Evolutionary conservation across 1,139 yeast genomes (phyloP).

Genomic region (Wickerhamiella infanticola): DNA sequence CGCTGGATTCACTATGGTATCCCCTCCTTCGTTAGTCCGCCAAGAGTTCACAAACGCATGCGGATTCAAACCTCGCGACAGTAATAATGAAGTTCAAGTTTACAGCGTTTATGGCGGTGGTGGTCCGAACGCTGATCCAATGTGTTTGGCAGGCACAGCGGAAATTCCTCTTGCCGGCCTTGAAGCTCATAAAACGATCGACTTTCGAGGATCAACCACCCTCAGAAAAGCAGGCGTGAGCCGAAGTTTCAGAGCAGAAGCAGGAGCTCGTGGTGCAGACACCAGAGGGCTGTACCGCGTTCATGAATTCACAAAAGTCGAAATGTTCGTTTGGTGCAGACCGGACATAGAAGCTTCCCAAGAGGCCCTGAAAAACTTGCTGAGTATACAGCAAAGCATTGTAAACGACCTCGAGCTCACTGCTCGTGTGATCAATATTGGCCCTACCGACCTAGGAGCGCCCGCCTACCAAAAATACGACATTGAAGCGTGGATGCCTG

Average conservation of each 20-base stretch:
- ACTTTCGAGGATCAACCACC: conserved; percentile 29
- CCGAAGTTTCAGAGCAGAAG: conserved; percentile 87
- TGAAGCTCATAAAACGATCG: conserved; percentile 30
- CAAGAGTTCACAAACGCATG: conserved; percentile 71
- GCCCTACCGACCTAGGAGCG: conserved; percentile 79
- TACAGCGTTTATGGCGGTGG: conserved; percentile 39
- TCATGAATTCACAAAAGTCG: conserved; percentile 96
- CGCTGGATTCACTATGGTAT: conserved; percentile 51
- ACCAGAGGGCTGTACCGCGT: conserved; percentile 88
- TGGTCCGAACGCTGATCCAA: conserved; percentile 19
- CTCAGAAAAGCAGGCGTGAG: conserved; percentile 61
- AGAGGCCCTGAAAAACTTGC: conserved; percentile 42
- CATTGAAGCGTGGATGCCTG: conserved; percentile 98
- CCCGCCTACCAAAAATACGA: conserved; percentile 89
- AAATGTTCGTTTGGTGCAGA: conserved; percentile 61
- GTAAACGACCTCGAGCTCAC: conserved; percentile 54
- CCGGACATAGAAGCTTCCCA: conserved; percentile 28
- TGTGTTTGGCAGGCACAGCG: conserved; percentile 84
- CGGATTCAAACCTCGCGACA: conserved; percentile 91
- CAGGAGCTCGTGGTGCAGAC: conserved; percentile 91
- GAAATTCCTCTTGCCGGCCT: conserved; percentile 88
- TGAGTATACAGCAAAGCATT: conserved; percentile 48
- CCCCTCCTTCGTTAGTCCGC: conserved; percentile 80
- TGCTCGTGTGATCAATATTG: conserved; percentile 79
- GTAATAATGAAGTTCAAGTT: conserved; percentile 72